Evolutionary conservation across 106 monocot species (phyloP).

Genomic region (Cymbidium sinense): DNA sequence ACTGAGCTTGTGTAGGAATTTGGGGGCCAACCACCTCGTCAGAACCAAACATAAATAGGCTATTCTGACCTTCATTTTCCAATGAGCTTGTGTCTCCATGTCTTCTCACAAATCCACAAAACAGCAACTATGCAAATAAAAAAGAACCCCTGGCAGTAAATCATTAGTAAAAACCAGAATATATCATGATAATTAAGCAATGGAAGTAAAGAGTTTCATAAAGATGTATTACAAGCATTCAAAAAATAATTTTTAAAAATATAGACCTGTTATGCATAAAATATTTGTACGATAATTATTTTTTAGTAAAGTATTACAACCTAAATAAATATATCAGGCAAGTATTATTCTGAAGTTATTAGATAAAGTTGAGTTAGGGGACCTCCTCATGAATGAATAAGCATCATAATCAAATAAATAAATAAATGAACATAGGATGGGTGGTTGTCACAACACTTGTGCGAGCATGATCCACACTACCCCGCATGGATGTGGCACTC

Average conservation of each 20-base stretch:
- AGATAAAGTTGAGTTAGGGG: neutral
- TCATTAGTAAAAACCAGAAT: slow-evolving; percentile 96
- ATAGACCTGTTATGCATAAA: neutral
- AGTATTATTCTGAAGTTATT: neutral
- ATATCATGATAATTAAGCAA: slow-evolving; percentile 11
- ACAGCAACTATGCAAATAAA: slow-evolving; percentile 80
- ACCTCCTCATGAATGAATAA: neutral
- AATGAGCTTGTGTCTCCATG: slow-evolving; percentile 13
- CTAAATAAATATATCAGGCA: neutral
- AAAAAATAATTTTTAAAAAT: neutral
- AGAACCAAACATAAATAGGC: slow-evolving; percentile 32
- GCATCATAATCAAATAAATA: neutral
- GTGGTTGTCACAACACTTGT: neutral
- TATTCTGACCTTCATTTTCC: slow-evolving; percentile 26
- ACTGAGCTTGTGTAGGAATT: slow-evolving; percentile 81
- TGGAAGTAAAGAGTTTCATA: neutral
- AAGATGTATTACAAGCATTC: neutral
- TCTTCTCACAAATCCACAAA: slow-evolving; percentile 40
- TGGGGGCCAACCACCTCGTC: slow-evolving; percentile 39
- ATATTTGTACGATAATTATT: neutral
- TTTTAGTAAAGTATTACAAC: neutral
- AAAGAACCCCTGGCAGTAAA: slow-evolving; percentile 90
- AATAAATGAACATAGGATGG: neutral
- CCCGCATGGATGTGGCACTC: too few species aligned
- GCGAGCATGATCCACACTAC: neutral